These are phyloP conservation scores for Candida piceae DNA, from an alignment of 805 yeast genomes.

Conservation along the genomic window DNA sequence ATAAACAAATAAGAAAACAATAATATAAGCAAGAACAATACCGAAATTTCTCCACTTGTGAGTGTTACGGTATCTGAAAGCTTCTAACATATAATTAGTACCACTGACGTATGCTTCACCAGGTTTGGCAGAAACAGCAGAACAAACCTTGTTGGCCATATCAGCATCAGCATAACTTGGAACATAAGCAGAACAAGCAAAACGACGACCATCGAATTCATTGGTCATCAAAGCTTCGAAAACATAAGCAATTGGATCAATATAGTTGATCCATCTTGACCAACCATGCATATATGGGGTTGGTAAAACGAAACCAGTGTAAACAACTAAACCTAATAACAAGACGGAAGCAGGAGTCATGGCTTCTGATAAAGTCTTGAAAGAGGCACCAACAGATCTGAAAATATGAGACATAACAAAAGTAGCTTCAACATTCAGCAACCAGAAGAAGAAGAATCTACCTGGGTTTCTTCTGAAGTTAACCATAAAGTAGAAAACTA, in stretches of 20 bases:
- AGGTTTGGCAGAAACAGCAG: conserved; percentile 43
- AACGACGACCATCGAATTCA: conserved; percentile 51
- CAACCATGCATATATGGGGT: conserved; percentile 53
- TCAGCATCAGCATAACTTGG: conserved; percentile 43
- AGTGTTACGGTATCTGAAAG: conserved; percentile 46
- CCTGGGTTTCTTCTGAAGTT: conserved; percentile 47
- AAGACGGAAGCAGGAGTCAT: conserved; percentile 53
- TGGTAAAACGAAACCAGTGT: conserved; percentile 54
- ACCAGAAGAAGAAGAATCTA: conserved; percentile 45
- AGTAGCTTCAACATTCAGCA: conserved; percentile 38
- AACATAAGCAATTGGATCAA: conserved; percentile 44
- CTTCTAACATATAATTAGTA: conserved; percentile 37
- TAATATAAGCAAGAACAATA: conserved; percentile 37
- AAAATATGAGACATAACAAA: conserved; percentile 50
- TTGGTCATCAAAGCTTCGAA: conserved; percentile 52
- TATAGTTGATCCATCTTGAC: conserved; percentile 53
- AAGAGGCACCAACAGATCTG: conserved; percentile 45
- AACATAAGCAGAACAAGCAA: conserved; percentile 46
- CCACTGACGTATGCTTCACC: conserved; percentile 41
- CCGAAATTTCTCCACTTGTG: conserved; percentile 83
- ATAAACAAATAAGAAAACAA: conserved; percentile 34
- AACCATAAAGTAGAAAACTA: conserved; percentile 46
- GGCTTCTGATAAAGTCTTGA: conserved; percentile 43
- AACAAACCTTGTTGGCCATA: conserved; percentile 42
- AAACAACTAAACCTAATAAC: conserved; percentile 42